phyloP scores from a whole-genome alignment of 495 filamentous ascomycete genomes.

The Cudoniella acicularis region DNA sequence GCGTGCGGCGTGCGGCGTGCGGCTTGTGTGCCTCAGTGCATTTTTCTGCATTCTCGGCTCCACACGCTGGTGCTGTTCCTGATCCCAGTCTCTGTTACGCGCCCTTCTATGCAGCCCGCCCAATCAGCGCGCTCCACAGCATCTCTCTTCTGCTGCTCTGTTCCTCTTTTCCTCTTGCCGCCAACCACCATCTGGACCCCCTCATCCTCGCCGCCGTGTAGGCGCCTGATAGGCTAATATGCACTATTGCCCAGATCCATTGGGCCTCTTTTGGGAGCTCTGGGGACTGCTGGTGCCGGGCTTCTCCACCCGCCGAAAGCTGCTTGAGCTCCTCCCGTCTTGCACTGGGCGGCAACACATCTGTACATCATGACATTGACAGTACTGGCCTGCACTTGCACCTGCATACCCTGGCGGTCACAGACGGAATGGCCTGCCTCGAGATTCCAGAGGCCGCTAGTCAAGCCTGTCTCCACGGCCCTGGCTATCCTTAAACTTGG shows the following conservation, averaged over 20 bases:
- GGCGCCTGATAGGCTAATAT: background rate
- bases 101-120: background rate
- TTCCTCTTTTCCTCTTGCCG: background rate
- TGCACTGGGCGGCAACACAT: too few species aligned
- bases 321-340: background rate
- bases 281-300: background rate
- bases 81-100: background rate
- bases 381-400: background rate
- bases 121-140: background rate
- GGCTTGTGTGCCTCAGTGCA: background rate
- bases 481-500: conserved; percentile 23
- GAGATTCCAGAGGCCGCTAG: background rate
- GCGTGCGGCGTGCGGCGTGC: background rate
- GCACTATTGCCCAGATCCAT: background rate
- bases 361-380: conserved; percentile 2
- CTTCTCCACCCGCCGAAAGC: background rate
- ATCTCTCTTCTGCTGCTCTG: background rate
- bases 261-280: background rate
- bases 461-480: background rate
- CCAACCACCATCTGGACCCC: background rate
- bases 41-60: background rate
- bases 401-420: conserved; percentile 3
- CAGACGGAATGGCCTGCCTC: conserved; percentile 1
- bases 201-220: background rate
- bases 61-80: background rate